Evolutionary conservation across 2,329 filamentous ascomycete species (phyloP).

Genomic region (Mycosphaerelloides madeirae): DNA sequence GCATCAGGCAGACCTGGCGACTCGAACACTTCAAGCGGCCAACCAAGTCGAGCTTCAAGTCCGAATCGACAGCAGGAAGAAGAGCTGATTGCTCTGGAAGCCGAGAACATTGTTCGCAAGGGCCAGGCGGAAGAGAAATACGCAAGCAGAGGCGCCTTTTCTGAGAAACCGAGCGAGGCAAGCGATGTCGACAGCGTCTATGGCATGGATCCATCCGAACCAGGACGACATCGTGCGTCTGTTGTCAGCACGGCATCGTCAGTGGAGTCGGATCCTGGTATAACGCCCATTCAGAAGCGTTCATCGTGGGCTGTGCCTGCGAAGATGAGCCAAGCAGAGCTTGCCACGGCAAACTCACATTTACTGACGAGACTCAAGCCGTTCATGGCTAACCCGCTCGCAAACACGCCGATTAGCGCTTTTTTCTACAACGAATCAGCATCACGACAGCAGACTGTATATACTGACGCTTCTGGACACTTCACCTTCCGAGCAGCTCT

Average conservation of each 20-base stretch:
- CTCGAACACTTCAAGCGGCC: constrained; percentile 38
- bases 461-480: constrained; percentile 84
- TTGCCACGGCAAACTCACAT: constrained; percentile 75
- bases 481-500: constrained; percentile 76
- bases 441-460: constrained; percentile 78
- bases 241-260: constrained; percentile 23
- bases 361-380: constrained; percentile 82
- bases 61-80: constrained; percentile 48
- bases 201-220: constrained; percentile 28
- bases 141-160: constrained; percentile 69
- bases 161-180: constrained; percentile 56
- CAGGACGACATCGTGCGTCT: constrained; percentile 12
- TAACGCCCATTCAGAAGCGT: constrained; percentile 43
- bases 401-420: constrained; percentile 73
- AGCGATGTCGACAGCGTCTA: constrained; percentile 39
- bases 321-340: constrained; percentile 70
- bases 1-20: constrained; percentile 35
- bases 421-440: constrained; percentile 89
- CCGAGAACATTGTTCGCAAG: constrained; percentile 67
- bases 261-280: constrained; percentile 20
- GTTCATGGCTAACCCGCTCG: constrained; percentile 80
- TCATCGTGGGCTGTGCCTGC: constrained; percentile 47
- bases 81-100: constrained; percentile 68
- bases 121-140: constrained; percentile 62
- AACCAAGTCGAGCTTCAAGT: constrained; percentile 42